Evolutionary conservation across 2,329 filamentous ascomycete genomes (phyloP), one percentile per base, ranked within the genome.

Genomic region (Zasmidium citrigriseum): DNA sequence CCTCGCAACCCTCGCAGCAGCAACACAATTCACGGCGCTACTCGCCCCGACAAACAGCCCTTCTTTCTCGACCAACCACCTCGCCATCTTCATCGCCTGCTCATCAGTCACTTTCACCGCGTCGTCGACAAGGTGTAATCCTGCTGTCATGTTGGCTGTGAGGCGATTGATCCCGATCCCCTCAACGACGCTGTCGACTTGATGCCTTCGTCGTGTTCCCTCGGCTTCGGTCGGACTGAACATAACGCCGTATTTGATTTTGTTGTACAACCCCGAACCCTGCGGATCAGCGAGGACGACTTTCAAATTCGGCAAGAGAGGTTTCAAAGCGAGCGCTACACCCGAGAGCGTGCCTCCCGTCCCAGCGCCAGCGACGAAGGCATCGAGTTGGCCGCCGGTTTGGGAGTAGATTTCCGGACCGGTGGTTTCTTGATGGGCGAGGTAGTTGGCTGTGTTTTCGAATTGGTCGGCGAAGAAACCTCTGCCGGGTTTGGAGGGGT

Each of bases 401-500:
- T 99, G 95, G 0, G 80, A 77, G 68, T 85, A 89, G 64, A 99
- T 95, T 77, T 99, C 95, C 0, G 93, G 95, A 0, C 95, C 95
- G 0, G 95, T 99, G 14, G 86, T 85, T 20, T 83, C 79, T 67
- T 88, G 86, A 77, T 99, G 95, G 1, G 95, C 93, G 47, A 83
- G 81, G 83, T 89, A 96, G 76, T 99, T 99, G 27, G 92, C 90
- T 52, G 86, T 80, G 23, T 89, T 93, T 77, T 99, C 95, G 71
- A 99, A 99, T 72, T 99, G 95, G 74, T 99, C 90, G 0, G 93
- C 92, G 72, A 98, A 99, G 76, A 96, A 93, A 21, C 95, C 95
- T 52, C 85, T 82, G 64, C 91, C 93, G 34, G 80, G 82, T 66
- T 85, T 84, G 12, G 74, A 69, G 1, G 78, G 72, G 9, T 80